Percentiles rank a stretch among this genome's conserved stretches.
Evolutionary conservation across 306 rosid species (phyloP).

Genomic region (Malus orientalis): DNA sequence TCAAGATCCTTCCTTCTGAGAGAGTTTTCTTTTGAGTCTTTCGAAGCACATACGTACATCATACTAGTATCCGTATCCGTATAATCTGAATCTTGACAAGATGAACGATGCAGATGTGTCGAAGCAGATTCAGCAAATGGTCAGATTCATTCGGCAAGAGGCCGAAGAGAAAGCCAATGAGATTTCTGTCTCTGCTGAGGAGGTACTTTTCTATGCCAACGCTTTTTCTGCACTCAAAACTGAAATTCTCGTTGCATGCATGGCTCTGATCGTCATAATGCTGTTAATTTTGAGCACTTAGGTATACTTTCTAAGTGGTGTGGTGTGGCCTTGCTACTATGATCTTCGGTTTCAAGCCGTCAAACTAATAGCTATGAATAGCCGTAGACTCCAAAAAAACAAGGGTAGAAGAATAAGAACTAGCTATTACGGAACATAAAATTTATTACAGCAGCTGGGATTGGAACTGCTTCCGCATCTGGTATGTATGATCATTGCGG

Average conservation of each 20-base stretch:
- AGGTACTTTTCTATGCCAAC: conserved; percentile 17
- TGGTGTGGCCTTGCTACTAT: neutral
- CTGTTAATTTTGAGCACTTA: neutral
- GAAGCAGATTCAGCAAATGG: conserved; percentile 74
- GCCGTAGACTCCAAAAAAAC: too few relatives aligned
- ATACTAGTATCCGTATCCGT: neutral
- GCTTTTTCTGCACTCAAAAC: neutral
- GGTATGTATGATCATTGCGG: too few relatives aligned
- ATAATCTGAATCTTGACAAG: neutral
- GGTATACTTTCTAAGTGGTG: neutral
- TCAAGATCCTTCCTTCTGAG: neutral
- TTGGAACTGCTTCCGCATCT: too few relatives aligned
- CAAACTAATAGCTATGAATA: too few relatives aligned
- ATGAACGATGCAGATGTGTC: conserved; percentile 70
- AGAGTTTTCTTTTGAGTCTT: neutral
- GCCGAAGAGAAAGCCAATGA: conserved; percentile 77
- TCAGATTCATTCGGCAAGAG: conserved; percentile 68
- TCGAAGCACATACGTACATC: too few relatives aligned
- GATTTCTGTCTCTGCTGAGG: conserved; percentile 58
- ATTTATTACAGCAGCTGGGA: too few relatives aligned
- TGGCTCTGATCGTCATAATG: neutral
- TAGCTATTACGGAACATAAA: too few relatives aligned
- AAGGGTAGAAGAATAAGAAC: too few relatives aligned
- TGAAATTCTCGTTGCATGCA: neutral
- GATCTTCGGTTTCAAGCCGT: neutral